phyloP scores from a whole-genome alignment of 441 rosid genomes.

The Pelargonium fulgidum region DNA sequence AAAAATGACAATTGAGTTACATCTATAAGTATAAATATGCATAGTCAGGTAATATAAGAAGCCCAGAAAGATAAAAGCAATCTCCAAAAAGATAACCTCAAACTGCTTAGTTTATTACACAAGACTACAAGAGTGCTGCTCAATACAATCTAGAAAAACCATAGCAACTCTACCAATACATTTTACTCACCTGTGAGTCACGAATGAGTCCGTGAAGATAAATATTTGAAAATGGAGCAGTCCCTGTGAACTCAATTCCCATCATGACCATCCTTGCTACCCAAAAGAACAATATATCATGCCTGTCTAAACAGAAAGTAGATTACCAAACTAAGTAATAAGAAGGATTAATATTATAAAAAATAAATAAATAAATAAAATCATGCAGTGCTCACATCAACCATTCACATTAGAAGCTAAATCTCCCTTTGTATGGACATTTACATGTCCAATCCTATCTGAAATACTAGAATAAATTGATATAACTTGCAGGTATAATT shows the following conservation, averaged over 20 bases:
- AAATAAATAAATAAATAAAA: constrained; percentile 5
- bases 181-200: constrained; percentile 66
- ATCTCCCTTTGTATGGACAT: neutral
- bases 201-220: constrained; percentile 95
- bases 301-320: constrained; percentile 59
- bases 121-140: constrained; percentile 5
- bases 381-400: neutral
- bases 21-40: neutral
- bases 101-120: constrained; percentile 10
- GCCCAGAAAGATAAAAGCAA: neutral
- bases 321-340: constrained; percentile 19
- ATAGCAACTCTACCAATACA: constrained; percentile 6
- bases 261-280: constrained; percentile 99
- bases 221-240: constrained; percentile 75
- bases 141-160: neutral
- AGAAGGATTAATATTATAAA: neutral
- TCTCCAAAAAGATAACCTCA: neutral
- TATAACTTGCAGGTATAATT: neutral
- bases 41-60: neutral
- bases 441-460: constrained; percentile 1
- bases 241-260: constrained; percentile 97
- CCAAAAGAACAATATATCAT: constrained; percentile 97
- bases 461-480: neutral
- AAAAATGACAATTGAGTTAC: neutral
- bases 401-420: constrained; percentile 5